phyloP scores from a whole-genome alignment of 2,329 filamentous ascomycete species.

The Shiraia sp. region DNA sequence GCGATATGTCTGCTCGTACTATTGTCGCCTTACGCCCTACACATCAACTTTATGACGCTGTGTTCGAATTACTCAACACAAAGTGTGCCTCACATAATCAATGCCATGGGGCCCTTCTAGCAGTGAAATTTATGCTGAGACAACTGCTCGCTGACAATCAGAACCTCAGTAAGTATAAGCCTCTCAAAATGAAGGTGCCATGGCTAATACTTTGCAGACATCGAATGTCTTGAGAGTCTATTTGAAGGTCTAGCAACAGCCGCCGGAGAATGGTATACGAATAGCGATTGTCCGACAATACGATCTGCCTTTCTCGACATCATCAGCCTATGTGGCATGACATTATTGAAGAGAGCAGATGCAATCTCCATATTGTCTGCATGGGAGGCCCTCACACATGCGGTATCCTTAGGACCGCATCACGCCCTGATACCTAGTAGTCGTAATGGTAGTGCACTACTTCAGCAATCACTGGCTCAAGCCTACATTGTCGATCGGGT shows the following conservation, averaged over 20 bases:
- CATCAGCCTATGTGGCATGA: constrained; percentile 29
- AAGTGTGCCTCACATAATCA: constrained; percentile 22
- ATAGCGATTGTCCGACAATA: constrained; percentile 36
- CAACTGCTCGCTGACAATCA: constrained; percentile 20
- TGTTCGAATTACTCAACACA: constrained; percentile 21
- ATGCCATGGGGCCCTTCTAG: constrained; percentile 37
- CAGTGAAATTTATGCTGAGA: constrained; percentile 36
- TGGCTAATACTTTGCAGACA: constrained; percentile 13
- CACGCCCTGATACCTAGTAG: constrained; percentile 14
- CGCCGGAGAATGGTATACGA: constrained; percentile 17
- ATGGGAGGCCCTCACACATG: constrained; percentile 23
- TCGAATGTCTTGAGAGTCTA: constrained; percentile 18
- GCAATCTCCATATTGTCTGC: constrained; percentile 15
- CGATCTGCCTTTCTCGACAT: constrained; percentile 45
- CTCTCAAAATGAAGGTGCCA: background rate
- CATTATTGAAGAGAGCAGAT: constrained; percentile 23
- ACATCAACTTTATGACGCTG: constrained; percentile 26
- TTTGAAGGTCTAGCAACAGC: constrained; percentile 21
- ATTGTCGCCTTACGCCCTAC: constrained; percentile 48
- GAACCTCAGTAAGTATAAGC: constrained; percentile 13
- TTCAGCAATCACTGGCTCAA: constrained; percentile 24
- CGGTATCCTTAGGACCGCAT: constrained; percentile 25
- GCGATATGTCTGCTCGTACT: constrained; percentile 78
- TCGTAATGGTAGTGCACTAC: constrained; percentile 15
- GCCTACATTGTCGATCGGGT: constrained; percentile 30